A percentile compares a stretch with the other conserved stretches of the same genome.
Conservation (phyloP, 2,329 filamentous ascomycete species). For the Alternaria sp. region DNA sequence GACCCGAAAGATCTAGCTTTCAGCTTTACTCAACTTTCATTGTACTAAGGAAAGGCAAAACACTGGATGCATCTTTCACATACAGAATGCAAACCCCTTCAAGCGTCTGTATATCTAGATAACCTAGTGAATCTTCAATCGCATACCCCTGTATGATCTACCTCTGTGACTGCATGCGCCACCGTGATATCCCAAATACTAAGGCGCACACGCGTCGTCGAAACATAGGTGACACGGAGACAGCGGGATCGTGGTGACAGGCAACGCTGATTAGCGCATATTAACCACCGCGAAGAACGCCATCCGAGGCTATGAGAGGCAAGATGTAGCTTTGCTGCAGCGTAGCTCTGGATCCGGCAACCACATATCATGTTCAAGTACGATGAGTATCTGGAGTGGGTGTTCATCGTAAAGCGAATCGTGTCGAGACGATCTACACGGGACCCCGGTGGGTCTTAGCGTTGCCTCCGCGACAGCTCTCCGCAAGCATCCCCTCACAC, state of each 20-base stretch:
- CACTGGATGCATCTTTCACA: too few relatives aligned
- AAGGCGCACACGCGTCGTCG: conserved; percentile 7
- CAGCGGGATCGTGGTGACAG: conserved; percentile 16
- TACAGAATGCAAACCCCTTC: not conserved
- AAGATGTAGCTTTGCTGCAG: not conserved
- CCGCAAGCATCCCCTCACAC: conserved; percentile 38
- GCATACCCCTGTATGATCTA: not conserved
- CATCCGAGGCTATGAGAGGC: not conserved
- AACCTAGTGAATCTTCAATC: not conserved
- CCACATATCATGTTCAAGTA: not conserved
- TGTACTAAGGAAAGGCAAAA: too few relatives aligned
- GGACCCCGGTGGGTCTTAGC: conserved; percentile 38
- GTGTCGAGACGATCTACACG: conserved; percentile 14
- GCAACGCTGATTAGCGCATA: conserved; percentile 15
- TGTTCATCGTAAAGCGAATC: not conserved
- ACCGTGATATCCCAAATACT: not conserved
- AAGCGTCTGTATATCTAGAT: not conserved
- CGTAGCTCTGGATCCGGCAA: not conserved
- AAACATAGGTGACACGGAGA: conserved; percentile 15
- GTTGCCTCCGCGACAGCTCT: conserved; percentile 29
- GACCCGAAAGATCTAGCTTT: too few relatives aligned
- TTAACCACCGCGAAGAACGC: not conserved
- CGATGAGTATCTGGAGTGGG: not conserved
- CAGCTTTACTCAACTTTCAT: too few relatives aligned
- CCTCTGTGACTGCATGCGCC: not conserved